Evolutionary conservation across 352 stramenopile species (phyloP), one percentile per base, ranked within the genome.

Genomic region (Saprolegnia diclina): DNA sequence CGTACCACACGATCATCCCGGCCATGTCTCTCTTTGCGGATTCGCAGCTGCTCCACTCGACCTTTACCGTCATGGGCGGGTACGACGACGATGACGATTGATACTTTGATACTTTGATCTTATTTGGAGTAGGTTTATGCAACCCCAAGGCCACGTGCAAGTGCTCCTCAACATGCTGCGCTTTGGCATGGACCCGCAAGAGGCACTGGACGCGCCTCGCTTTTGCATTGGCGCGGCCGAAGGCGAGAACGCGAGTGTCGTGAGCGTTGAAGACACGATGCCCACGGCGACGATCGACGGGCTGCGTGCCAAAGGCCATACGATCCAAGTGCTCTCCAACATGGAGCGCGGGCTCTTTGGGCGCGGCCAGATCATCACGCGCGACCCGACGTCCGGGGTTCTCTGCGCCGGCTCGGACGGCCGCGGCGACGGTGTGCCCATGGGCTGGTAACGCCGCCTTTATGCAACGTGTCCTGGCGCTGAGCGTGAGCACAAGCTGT

Each of bases 1-100:
- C 97, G 4, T 99, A 98, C 83, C 97, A 99, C 78, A 99, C 97
- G 10, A 99, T 99, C 73, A 99, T 99, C 65, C 97, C 97, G 42
- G 93, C 78, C 37, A 89, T 99, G 56, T 76, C 94, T 21, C 97
- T 96, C 22, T 88, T 95, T 62, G 70, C 74, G 0, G 90, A 87
- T 48, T 92, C 89, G 0, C 79, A 89, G 26, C 85, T 97, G 24
- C 73, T 98, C 13, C 96, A 96, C 74, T 90, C 92, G n/a, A 97
- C 83, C 18, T 92, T 98, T 70, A 89, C 84, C 14, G 82, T 91
- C 75, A 96, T 96, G 82, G 84, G 84, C 44, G 84, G 76, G 57
- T 66, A 66, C 35, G 56, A 10, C 13, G 1, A 1, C 42, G 42
- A 14, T 45, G 38, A 45, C 29, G 29, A 5, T 35, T 35, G 29